Percentiles rank a stretch among this genome's conserved stretches.
Conservation (phyloP, 2,329 filamentous ascomycete species). For the Verticillium tricorpus region DNA sequence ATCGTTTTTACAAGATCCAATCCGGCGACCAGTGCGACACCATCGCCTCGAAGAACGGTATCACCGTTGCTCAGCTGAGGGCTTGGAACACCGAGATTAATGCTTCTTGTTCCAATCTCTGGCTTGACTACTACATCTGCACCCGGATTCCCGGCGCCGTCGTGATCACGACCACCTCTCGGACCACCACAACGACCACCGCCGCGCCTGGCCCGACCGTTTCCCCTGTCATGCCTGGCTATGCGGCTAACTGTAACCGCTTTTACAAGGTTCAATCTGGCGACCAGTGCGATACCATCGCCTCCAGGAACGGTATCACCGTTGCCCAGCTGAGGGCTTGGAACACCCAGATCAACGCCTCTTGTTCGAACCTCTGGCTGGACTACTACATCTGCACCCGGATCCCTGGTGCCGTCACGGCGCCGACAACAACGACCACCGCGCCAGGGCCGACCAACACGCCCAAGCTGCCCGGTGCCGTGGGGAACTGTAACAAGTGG, state of each 20-base stretch:
- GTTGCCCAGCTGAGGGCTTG: conserved; percentile 16
- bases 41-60: conserved; percentile 3
- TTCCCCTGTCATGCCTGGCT: too few relatives aligned
- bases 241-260: conserved; percentile 1
- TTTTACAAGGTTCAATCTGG: conserved; percentile 4
- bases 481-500: conserved; percentile 8
- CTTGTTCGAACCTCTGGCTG: background rate
- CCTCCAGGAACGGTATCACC: conserved; percentile 17
- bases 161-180: too few relatives aligned
- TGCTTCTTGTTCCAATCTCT: conserved; percentile 1
- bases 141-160: background rate
- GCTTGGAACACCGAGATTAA: conserved; percentile 6
- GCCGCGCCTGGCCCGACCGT: too few relatives aligned
- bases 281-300: conserved; percentile 4
- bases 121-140: conserved; percentile 7
- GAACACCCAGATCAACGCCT: conserved; percentile 4
- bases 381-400: background rate
- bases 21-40: conserved; percentile 4
- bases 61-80: conserved; percentile 22
- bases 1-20: conserved; percentile 4
- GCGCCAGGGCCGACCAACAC: conserved; percentile 3
- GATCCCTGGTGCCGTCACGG: conserved; percentile 1
- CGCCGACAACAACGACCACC: background rate
- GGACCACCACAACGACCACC: background rate
- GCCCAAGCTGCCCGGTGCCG: conserved; percentile 5